Percentiles rank a stretch among this genome's conserved stretches.
Conservation (phyloP, 768 basidiomycete genomes). For the Mycena amicta region DNA sequence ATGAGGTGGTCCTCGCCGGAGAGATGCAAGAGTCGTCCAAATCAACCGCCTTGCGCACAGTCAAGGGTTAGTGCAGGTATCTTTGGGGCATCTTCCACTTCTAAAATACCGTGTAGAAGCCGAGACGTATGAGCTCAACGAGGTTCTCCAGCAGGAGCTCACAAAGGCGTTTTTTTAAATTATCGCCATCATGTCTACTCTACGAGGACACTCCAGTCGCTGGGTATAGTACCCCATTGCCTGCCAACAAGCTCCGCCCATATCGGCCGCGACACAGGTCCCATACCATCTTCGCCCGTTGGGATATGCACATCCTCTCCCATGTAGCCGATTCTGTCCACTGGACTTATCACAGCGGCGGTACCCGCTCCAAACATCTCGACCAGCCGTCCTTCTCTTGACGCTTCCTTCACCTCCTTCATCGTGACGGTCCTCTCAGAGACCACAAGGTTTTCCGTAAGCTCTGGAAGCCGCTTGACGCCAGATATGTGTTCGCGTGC, state of each 20-base stretch:
- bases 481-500: slow-evolving; percentile 62
- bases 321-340: slow-evolving; percentile 73
- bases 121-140: slow-evolving; percentile 25
- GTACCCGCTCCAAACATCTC: slow-evolving; percentile 88
- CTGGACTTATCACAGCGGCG: slow-evolving; percentile 74
- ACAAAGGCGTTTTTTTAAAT: slow-evolving; percentile 15
- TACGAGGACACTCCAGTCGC: slow-evolving; percentile 75
- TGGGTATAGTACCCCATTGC: slow-evolving; percentile 75
- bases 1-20: slow-evolving; percentile 91
- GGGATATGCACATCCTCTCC: slow-evolving; percentile 67
- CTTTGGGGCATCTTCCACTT: background rate
- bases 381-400: slow-evolving; percentile 62
- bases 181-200: slow-evolving; percentile 25
- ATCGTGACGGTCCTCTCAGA: slow-evolving; percentile 76
- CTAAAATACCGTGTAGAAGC: slow-evolving; percentile 4
- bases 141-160: slow-evolving; percentile 22
- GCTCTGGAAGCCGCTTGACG: slow-evolving; percentile 43
- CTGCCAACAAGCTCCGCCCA: slow-evolving; percentile 76
- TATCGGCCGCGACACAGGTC: slow-evolving; percentile 72
- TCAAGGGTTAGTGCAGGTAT: slow-evolving; percentile 4
- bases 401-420: slow-evolving; percentile 66
- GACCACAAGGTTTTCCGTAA: slow-evolving; percentile 59
- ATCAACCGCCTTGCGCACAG: slow-evolving; percentile 50
- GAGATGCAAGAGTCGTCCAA: slow-evolving; percentile 94
- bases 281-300: slow-evolving; percentile 73